Conservation (phyloP, 1,284 basidiomycete species). For the Trametes sp. region DNA sequence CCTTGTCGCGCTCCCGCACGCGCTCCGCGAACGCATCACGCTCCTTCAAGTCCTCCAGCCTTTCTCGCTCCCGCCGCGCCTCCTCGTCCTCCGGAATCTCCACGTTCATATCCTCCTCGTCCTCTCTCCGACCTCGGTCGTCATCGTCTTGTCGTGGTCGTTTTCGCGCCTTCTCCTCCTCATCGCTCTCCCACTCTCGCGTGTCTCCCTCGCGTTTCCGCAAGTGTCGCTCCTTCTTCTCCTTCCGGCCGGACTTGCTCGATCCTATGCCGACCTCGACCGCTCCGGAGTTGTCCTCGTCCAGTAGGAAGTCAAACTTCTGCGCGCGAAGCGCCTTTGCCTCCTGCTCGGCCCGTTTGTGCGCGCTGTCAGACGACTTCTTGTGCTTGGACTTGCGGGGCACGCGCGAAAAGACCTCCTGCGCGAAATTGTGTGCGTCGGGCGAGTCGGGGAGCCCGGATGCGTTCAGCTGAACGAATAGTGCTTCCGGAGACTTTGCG, state of each 20-base stretch:
- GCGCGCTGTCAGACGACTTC: conserved; percentile 57
- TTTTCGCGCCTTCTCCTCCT: conserved; percentile 81
- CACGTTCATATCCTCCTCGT: conserved; percentile 47
- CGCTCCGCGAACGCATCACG: conserved; percentile 94
- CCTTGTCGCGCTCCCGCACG: conserved; percentile 84
- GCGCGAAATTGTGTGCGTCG: conserved; percentile 82
- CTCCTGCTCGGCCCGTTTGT: conserved; percentile 74
- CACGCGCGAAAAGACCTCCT: conserved; percentile 77
- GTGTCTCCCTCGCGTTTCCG: conserved; percentile 83
- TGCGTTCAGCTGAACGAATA: conserved; percentile 78
- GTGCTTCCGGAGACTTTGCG: conserved; percentile 80
- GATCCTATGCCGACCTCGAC: conserved; percentile 44
- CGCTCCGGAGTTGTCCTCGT: conserved; percentile 66
- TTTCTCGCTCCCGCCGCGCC: conserved; percentile 74
- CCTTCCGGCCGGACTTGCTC: conserved; percentile 55
- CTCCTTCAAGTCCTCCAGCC: conserved; percentile 83
- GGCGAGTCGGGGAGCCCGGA: conserved; percentile 84
- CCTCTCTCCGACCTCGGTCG: conserved; percentile 45
- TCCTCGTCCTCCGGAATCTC: conserved; percentile 78
- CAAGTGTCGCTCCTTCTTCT: conserved; percentile 68
- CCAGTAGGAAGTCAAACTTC: conserved; percentile 82
- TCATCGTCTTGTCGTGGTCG: conserved; percentile 59
- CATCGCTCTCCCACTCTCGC: conserved; percentile 88
- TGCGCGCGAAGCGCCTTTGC: conserved; percentile 74
- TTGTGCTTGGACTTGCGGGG: conserved; percentile 80